Percentiles rank a stretch among this genome's conserved stretches.
These are phyloP conservation scores for Huiozyma naganishii DNA, from an alignment of 805 yeast species.

Conservation along the genomic window DNA sequence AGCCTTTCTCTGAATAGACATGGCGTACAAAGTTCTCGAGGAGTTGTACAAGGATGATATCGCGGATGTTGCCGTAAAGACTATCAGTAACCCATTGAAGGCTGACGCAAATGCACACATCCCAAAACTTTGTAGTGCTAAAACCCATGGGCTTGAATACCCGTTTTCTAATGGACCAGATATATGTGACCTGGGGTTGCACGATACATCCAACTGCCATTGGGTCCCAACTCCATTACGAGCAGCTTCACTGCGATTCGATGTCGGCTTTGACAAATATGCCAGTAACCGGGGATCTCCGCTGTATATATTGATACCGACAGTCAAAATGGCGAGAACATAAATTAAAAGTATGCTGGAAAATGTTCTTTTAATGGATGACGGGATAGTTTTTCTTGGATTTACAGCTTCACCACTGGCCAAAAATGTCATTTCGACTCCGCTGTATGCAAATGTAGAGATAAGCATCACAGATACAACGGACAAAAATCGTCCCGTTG, in stretches of 20 bases:
- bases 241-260: constrained; percentile 8
- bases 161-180: constrained; percentile 31
- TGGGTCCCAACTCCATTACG: constrained; percentile 17
- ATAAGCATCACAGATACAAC: constrained; percentile 50
- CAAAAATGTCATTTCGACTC: constrained; percentile 72
- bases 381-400: constrained; percentile 67
- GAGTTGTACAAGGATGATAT: constrained; percentile 50
- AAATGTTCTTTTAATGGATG: constrained; percentile 65
- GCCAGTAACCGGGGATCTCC: constrained; percentile 67
- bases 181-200: constrained; percentile 58
- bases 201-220: constrained; percentile 57
- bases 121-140: constrained; percentile 44
- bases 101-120: constrained; percentile 40
- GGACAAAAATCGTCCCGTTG: constrained; percentile 49
- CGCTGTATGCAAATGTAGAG: constrained; percentile 68
- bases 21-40: constrained; percentile 45
- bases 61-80: constrained; percentile 48
- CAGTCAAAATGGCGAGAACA: constrained; percentile 53
- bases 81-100: constrained; percentile 41
- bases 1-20: constrained; percentile 46
- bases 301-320: constrained; percentile 61
- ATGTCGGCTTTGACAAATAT: constrained; percentile 28
- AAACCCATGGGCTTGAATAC: constrained; percentile 46
- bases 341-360: constrained; percentile 60
- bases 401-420: constrained; percentile 82